Conservation (phyloP, 2,329 filamentous ascomycete genomes). For the Polychaeton citri region DNA sequence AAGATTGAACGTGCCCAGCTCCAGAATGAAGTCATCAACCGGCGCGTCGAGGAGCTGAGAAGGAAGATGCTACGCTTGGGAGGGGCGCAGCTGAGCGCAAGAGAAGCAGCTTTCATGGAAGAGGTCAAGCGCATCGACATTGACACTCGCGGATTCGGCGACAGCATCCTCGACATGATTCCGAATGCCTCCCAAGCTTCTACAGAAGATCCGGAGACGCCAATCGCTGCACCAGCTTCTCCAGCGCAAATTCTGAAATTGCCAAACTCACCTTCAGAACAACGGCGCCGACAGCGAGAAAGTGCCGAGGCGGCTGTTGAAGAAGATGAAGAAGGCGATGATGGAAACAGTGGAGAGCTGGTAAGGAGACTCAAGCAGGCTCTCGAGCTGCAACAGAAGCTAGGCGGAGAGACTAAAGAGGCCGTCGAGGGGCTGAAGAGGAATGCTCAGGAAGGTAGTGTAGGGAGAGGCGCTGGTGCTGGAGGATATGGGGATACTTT, state of each 20-base stretch:
- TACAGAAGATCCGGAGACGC: neutral
- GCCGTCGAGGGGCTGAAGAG: slow-evolving; percentile 17
- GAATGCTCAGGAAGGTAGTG: slow-evolving; percentile 13
- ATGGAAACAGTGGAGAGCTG: slow-evolving; percentile 6
- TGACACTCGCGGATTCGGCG: neutral
- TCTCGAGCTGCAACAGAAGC: slow-evolving; percentile 12
- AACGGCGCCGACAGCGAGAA: neutral
- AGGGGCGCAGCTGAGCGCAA: slow-evolving; percentile 44
- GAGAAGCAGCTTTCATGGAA: slow-evolving; percentile 44
- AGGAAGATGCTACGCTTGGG: slow-evolving; percentile 34
- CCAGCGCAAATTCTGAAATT: neutral
- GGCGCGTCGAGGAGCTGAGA: slow-evolving; percentile 47
- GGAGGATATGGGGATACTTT: slow-evolving; percentile 45
- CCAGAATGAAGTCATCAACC: slow-evolving; percentile 43
- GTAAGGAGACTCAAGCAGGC: slow-evolving; percentile 13
- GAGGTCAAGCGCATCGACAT: slow-evolving; percentile 31
- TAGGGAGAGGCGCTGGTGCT: slow-evolving; percentile 23
- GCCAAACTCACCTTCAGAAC: neutral
- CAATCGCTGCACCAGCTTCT: neutral
- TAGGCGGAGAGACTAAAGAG: slow-evolving; percentile 18
- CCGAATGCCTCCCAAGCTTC: neutral
- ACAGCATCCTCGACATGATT: neutral
- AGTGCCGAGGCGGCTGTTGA: slow-evolving; percentile 2
- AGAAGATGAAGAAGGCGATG: slow-evolving; percentile 1
- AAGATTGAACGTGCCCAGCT: slow-evolving; percentile 42